Evolutionary conservation across 352 stramenopile species (phyloP).

Genomic region (Halophytophthora polymorphica): DNA sequence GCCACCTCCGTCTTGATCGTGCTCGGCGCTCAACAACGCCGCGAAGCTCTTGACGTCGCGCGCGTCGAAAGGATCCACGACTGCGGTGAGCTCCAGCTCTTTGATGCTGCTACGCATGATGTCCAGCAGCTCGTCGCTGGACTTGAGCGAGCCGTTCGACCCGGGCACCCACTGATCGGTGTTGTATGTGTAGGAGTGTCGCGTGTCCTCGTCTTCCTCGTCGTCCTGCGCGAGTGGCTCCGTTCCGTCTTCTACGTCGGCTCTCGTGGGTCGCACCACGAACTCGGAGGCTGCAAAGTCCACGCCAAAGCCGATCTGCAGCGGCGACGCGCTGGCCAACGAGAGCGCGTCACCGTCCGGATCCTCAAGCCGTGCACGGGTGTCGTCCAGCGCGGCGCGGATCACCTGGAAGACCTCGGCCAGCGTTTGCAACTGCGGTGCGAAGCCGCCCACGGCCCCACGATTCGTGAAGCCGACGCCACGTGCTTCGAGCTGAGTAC

Average conservation of each 20-base stretch:
- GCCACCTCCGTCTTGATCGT: conserved; percentile 24
- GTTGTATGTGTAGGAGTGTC: conserved; percentile 52
- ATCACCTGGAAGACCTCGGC: conserved; percentile 61
- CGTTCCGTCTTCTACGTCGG: not conserved
- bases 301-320: conserved; percentile 54
- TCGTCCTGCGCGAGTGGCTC: conserved; percentile 5
- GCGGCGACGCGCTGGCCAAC: conserved; percentile 29
- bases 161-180: conserved; percentile 60
- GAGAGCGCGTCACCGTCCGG: conserved; percentile 20
- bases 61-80: conserved; percentile 65
- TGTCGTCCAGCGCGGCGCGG: conserved; percentile 45
- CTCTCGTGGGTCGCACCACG: conserved; percentile 13
- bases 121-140: conserved; percentile 60
- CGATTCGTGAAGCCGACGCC: conserved; percentile 61
- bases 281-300: conserved; percentile 67
- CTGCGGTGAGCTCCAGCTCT: conserved; percentile 45
- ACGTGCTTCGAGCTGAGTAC: conserved; percentile 39
- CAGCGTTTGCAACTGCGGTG: conserved; percentile 54
- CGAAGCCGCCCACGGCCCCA: conserved; percentile 57
- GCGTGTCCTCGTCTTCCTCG: conserved; percentile 8
- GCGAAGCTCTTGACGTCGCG: conserved; percentile 52
- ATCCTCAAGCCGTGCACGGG: conserved; percentile 29
- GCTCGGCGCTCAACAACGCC: conserved; percentile 39
- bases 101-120: conserved; percentile 47
- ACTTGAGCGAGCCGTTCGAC: conserved; percentile 42